Percentiles rank a stretch among this genome's conserved stretches.
Evolutionary conservation across 192 early-diverging fungal species (phyloP).

Genomic region (Spinellus fusiger): DNA sequence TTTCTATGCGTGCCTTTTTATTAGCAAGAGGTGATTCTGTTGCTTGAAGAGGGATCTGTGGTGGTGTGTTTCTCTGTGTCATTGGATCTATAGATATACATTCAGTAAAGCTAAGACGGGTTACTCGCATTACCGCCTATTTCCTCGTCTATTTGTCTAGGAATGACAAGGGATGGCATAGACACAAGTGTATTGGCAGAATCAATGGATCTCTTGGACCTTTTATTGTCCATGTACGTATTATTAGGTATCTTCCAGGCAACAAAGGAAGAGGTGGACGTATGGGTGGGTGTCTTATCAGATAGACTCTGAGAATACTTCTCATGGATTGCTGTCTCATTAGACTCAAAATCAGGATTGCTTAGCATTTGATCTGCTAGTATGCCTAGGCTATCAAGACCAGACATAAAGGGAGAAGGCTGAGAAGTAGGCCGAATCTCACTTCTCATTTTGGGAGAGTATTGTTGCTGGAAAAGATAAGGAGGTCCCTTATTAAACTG

Average conservation of each 20-base stretch:
- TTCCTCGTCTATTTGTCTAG: neutral
- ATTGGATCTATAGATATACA: no score
- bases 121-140: no score
- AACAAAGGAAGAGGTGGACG: neutral
- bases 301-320: no score
- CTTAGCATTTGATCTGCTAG: constrained; percentile 36
- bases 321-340: no score
- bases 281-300: no score
- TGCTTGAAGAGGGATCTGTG: neutral
- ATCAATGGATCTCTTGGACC: constrained; percentile 34
- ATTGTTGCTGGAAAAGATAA: constrained; percentile 29
- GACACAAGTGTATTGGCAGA: constrained; percentile 28
- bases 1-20: constrained; percentile 5
- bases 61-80: no score
- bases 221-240: constrained; percentile 10
- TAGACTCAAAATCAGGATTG: constrained; percentile 25
- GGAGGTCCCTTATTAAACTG: constrained; percentile 9
- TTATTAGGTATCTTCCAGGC: neutral
- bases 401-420: constrained; percentile 23
- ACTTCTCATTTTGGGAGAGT: constrained; percentile 16
- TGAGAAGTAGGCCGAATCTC: constrained; percentile 7
- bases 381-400: constrained; percentile 31
- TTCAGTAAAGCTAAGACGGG: no score
- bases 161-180: constrained; percentile 10
- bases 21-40: neutral